These are phyloP conservation scores for Clohesyomyces aquaticus DNA, from an alignment of 495 filamentous ascomycete genomes.

Conservation along the genomic window DNA sequence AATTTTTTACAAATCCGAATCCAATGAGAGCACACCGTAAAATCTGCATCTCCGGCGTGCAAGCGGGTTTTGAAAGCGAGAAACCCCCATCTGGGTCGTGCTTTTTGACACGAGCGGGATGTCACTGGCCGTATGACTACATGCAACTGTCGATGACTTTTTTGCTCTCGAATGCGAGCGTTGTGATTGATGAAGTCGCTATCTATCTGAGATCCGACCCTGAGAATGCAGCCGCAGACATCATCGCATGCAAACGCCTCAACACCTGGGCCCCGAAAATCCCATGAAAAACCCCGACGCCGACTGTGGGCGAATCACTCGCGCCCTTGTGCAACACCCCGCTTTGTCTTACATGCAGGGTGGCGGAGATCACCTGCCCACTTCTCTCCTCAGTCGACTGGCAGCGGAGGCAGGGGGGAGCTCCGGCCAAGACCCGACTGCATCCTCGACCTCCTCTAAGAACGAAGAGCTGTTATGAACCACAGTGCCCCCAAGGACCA, in stretches of 20 bases:
- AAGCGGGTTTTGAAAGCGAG: not conserved
- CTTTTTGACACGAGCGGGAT: constrained; percentile 17
- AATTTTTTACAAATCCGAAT: not conserved
- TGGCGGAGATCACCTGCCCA: constrained; percentile 49
- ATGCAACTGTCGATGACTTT: constrained; percentile 5
- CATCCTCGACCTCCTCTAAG: constrained; percentile 61
- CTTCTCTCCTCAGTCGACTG: constrained; percentile 70
- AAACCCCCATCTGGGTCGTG: constrained; percentile 6
- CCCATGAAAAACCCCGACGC: not conserved
- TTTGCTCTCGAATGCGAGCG: not conserved
- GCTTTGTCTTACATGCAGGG: not conserved
- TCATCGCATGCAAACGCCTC: not conserved
- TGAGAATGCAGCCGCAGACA: not conserved
- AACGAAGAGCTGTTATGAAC: constrained; percentile 87
- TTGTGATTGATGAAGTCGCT: not conserved
- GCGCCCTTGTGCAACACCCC: too few relatives aligned
- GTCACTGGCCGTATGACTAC: not conserved
- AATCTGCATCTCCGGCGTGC: not conserved
- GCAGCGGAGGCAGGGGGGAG: constrained; percentile 68
- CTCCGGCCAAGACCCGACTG: constrained; percentile 71
- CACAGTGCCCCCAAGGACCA: constrained; percentile 83
- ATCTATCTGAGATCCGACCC: not conserved
- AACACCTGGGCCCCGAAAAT: not conserved
- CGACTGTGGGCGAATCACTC: too few relatives aligned
- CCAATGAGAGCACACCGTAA: constrained; percentile 2